Evolutionary conservation across 495 filamentous ascomycete genomes (phyloP).

Genomic region (Lasiosphaeris hirsuta): DNA sequence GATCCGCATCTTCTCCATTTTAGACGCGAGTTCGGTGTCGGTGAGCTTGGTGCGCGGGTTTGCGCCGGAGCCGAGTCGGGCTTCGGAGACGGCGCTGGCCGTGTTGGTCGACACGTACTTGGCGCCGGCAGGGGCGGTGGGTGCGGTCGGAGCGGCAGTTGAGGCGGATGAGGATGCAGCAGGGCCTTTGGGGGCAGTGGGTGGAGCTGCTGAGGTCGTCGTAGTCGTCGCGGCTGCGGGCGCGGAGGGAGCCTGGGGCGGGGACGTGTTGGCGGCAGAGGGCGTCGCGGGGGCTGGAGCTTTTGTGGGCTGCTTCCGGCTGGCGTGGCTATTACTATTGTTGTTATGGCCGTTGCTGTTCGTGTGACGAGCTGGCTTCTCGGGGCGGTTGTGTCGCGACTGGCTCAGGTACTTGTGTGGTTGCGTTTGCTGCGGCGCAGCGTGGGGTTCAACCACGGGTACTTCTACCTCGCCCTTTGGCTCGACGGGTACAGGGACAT

Average conservation of each 20-base stretch:
- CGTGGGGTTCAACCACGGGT: not conserved
- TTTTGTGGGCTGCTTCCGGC: not conserved
- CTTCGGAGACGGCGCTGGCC: conserved; percentile 24
- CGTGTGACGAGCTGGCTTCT: conserved; percentile 23
- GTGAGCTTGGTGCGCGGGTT: conserved; percentile 53
- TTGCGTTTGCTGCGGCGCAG: not conserved
- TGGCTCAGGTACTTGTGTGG: conserved; percentile 31
- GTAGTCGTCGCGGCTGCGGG: not conserved
- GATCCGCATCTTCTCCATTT: conserved; percentile 51
- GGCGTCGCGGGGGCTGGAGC: not conserved
- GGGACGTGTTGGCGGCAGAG: not conserved
- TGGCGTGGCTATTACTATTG: conserved; percentile 2
- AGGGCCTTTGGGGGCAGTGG: conserved; percentile 3
- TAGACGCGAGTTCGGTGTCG: conserved; percentile 48
- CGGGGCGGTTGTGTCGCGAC: conserved; percentile 35
- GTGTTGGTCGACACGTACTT: conserved; percentile 26
- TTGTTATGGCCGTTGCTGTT: conserved; percentile 17
- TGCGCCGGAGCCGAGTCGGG: conserved; percentile 42
- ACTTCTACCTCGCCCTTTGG: not conserved
- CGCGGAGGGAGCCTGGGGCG: not conserved
- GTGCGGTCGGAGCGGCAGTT: not conserved
- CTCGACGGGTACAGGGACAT: not conserved
- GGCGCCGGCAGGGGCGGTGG: not conserved
- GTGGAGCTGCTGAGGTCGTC: conserved; percentile 4
- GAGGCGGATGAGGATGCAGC: conserved; percentile 9